Conservation (phyloP, 2,329 filamentous ascomycete species). For the Penicillium sp. region DNA sequence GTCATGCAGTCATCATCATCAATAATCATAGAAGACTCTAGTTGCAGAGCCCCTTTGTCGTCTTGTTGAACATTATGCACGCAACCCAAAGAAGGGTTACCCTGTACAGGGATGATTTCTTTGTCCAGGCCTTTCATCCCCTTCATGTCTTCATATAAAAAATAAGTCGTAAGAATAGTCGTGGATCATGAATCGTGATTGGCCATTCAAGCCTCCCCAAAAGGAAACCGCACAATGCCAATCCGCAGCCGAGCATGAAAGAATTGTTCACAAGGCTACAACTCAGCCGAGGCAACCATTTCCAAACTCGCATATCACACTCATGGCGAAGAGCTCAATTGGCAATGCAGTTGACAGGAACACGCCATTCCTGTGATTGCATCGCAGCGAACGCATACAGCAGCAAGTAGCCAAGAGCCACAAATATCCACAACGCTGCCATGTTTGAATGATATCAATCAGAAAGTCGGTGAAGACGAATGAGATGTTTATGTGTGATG, state of each 20-base stretch:
- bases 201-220: neutral
- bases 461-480: conserved; percentile 6
- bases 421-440: conserved; percentile 32
- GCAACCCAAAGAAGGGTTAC: neutral
- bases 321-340: conserved; percentile 12
- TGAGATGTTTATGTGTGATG: neutral
- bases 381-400: conserved; percentile 33
- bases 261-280: neutral
- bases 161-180: neutral
- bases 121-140: neutral
- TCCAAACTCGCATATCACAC: neutral
- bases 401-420: conserved; percentile 34
- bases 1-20: conserved; percentile 10
- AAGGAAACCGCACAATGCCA: neutral
- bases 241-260: neutral
- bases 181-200: conserved; percentile 1
- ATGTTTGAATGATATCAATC: conserved; percentile 11
- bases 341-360: conserved; percentile 15
- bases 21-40: conserved; percentile 1
- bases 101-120: neutral
- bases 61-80: neutral
- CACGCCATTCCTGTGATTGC: conserved; percentile 15
- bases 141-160: neutral
- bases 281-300: neutral
- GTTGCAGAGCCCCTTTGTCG: neutral